Evolutionary conservation across 2,329 filamentous ascomycete genomes (phyloP).

Genomic region (Penicillium sp.): DNA sequence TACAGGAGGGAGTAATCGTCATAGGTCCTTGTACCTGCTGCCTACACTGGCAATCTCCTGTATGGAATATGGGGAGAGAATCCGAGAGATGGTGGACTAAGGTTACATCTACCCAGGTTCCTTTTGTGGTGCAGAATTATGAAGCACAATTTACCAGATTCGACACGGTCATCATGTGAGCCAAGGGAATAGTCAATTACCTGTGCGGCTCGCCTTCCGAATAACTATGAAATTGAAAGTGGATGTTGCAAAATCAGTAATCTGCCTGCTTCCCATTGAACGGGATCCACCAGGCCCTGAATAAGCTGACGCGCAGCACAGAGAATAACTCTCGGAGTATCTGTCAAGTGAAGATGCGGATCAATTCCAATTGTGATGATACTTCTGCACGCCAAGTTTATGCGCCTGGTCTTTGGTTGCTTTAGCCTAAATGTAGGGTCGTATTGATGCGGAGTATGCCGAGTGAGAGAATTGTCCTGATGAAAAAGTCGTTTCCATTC

Average conservation of each 20-base stretch:
- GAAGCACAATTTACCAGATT: background rate
- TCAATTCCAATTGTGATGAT: conserved; percentile 4
- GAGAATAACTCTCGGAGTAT: background rate
- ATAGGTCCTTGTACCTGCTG: background rate
- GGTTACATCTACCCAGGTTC: background rate
- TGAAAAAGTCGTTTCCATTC: too few species aligned
- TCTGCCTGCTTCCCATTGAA: background rate
- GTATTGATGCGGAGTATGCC: background rate
- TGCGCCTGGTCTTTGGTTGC: background rate
- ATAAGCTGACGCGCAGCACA: background rate
- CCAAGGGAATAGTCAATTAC: background rate
- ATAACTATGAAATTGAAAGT: too few species aligned
- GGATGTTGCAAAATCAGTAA: background rate
- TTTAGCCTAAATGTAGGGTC: background rate
- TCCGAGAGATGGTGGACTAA: background rate
- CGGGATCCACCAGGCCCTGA: background rate
- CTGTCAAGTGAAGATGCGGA: background rate
- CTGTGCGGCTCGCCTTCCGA: background rate
- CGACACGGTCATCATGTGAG: background rate
- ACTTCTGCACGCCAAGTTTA: background rate
- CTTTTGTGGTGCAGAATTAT: background rate
- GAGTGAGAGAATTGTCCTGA: background rate
- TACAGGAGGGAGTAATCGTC: background rate
- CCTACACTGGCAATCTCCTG: background rate
- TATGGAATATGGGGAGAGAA: background rate